Evolutionary conservation across 345 rosid genomes (phyloP).

Genomic region (Acer campestre): DNA sequence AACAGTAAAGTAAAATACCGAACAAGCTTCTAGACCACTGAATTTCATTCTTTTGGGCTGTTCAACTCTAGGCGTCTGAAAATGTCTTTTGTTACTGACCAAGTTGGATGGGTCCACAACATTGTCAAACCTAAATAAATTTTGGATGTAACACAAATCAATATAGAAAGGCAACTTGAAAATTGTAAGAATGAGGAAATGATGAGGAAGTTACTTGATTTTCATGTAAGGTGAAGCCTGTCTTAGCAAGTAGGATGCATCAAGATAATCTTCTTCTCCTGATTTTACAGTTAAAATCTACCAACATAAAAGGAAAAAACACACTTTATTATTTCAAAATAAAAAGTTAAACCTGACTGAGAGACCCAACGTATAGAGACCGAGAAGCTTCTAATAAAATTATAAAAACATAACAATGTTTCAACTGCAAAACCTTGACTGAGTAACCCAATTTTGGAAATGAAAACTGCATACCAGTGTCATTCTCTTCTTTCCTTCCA

Average conservation of each 20-base stretch:
- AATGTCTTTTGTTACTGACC: constrained; percentile 58
- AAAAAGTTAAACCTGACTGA: not conserved
- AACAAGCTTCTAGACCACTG: constrained; percentile 35
- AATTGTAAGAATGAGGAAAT: constrained; percentile 5
- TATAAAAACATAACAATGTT: not conserved
- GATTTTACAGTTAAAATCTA: constrained; percentile 84
- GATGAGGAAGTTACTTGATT: constrained; percentile 55
- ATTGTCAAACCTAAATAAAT: constrained; percentile 59
- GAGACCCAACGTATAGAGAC: not conserved
- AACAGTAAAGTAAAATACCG: constrained; percentile 35
- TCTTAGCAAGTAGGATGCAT: constrained; percentile 65
- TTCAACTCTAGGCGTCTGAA: constrained; percentile 45
- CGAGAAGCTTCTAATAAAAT: not conserved
- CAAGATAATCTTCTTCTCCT: constrained; percentile 81
- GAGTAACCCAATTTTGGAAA: not conserved
- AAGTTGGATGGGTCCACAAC: constrained; percentile 45
- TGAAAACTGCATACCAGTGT: constrained; percentile 62
- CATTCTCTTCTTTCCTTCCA: constrained; percentile 94
- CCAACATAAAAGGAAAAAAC: constrained; percentile 17
- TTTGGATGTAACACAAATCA: constrained; percentile 10
- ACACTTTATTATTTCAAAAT: not conserved
- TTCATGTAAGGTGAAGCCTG: constrained; percentile 91
- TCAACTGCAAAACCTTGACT: no score
- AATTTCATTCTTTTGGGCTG: constrained; percentile 61
- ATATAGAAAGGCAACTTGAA: constrained; percentile 13